Conservation (phyloP, 805 yeast genomes). For the Wickerhamiella lipophila region DNA sequence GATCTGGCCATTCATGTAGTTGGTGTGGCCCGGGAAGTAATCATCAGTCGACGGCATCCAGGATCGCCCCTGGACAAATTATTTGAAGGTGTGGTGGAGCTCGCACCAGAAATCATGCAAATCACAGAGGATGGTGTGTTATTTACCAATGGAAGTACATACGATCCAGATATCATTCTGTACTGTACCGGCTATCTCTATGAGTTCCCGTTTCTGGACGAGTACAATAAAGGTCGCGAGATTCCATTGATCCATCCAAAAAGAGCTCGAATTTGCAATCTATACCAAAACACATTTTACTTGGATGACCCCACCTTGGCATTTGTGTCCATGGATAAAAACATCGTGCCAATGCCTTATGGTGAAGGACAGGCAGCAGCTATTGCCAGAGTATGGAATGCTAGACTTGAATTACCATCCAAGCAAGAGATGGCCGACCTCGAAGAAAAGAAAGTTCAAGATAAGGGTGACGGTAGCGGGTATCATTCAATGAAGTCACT, state of each 20-base stretch:
- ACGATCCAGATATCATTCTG: conserved; percentile 43
- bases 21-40: conserved; percentile 31
- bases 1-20: conserved; percentile 58
- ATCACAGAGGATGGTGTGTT: conserved; percentile 32
- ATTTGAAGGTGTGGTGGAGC: conserved; percentile 33
- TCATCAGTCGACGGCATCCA: conserved; percentile 36
- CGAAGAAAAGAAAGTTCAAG: conserved; percentile 31
- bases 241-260: conserved; percentile 23
- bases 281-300: conserved; percentile 50
- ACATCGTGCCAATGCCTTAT: conserved; percentile 27
- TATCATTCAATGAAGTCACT: conserved; percentile 47
- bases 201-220: conserved; percentile 48
- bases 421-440: conserved; percentile 36
- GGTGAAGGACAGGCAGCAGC: conserved; percentile 50
- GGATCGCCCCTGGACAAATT: conserved; percentile 31
- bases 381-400: conserved; percentile 49
- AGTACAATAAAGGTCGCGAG: conserved; percentile 12
- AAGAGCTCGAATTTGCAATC: conserved; percentile 38
- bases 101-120: conserved; percentile 26
- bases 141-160: conserved; percentile 38
- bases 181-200: conserved; percentile 69
- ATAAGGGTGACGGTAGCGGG: conserved; percentile 36
- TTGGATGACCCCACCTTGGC: conserved; percentile 51
- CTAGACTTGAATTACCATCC: conserved; percentile 40
- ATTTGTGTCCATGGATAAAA: conserved; percentile 38